Conservation (phyloP, 768 basidiomycete species). For the Naganishia randhawae region DNA sequence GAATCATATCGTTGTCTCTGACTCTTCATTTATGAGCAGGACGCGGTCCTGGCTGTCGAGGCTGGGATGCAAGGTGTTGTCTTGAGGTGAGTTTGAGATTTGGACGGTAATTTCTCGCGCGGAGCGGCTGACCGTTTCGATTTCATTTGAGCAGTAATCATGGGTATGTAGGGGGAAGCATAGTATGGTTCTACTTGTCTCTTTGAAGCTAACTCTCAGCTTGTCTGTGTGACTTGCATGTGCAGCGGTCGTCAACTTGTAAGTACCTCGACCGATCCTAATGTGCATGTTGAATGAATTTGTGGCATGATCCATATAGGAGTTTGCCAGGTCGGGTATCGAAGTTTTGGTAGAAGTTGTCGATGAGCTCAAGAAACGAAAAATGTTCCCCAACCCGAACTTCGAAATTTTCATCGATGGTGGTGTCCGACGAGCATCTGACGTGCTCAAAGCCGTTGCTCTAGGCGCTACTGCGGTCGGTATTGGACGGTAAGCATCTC, state of each 20-base stretch:
- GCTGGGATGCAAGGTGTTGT: conserved; percentile 47
- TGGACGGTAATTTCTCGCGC: not conserved
- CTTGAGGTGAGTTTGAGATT: conserved; percentile 26
- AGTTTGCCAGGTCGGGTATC: conserved; percentile 71
- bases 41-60: conserved; percentile 77
- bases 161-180: not conserved
- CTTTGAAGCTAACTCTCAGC: not conserved
- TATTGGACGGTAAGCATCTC: conserved; percentile 57
- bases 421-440: conserved; percentile 86
- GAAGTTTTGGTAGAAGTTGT: conserved; percentile 87
- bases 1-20: not conserved
- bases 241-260: conserved; percentile 39
- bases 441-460: conserved; percentile 81
- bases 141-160: conserved; percentile 63
- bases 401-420: conserved; percentile 88
- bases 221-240: not conserved
- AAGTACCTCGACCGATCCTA: not conserved
- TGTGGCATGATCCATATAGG: conserved; percentile 6
- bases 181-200: not conserved
- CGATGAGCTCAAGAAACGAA: conserved; percentile 62
- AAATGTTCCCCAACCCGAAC: conserved; percentile 66
- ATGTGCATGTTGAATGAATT: conserved; percentile 19
- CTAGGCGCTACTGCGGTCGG: conserved; percentile 77
- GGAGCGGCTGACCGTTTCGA: conserved; percentile 47
- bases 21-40: conserved; percentile 51